A percentile compares a stretch with the other conserved stretches of the same genome.
Evolutionary conservation across 306 rosid genomes (phyloP).

Genomic region (Corylus heterophylla): DNA sequence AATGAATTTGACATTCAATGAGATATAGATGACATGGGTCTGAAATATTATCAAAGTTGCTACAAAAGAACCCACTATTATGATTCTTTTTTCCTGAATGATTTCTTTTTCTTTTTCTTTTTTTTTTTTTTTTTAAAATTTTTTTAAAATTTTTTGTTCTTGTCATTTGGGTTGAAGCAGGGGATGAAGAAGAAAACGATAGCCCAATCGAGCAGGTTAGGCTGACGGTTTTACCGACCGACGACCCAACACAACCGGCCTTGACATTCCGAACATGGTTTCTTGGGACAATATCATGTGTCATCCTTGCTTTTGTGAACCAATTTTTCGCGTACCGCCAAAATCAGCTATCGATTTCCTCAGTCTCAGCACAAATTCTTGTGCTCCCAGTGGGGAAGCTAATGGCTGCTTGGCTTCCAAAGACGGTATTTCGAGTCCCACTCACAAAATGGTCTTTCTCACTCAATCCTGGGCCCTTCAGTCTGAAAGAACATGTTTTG

Average conservation of each 20-base stretch:
- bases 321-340: constrained; percentile 66
- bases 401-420: constrained; percentile 80
- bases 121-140: too few species aligned
- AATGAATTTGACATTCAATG: too few species aligned
- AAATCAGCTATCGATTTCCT: constrained; percentile 49
- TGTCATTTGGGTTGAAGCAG: constrained; percentile 18
- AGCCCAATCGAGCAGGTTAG: constrained; percentile 84
- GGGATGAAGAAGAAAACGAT: constrained; percentile 51
- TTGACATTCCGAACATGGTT: constrained; percentile 88
- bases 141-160: too few species aligned
- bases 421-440: constrained; percentile 30
- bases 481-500: constrained; percentile 74
- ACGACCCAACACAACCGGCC: constrained; percentile 63
- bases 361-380: constrained; percentile 74
- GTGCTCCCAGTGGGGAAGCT: constrained; percentile 75
- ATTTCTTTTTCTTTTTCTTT: too few species aligned
- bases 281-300: constrained; percentile 64
- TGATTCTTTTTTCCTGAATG: background rate
- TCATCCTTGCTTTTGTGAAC: constrained; percentile 70
- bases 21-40: background rate
- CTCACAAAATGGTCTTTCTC: constrained; percentile 59
- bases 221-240: constrained; percentile 65
- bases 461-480: constrained; percentile 81
- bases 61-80: background rate
- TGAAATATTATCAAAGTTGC: background rate